Percentiles rank a stretch among this genome's conserved stretches.
These are phyloP conservation scores for Chaetomiaceae sp. DNA, from an alignment of 2,329 filamentous ascomycete genomes.

Conservation along the genomic window DNA sequence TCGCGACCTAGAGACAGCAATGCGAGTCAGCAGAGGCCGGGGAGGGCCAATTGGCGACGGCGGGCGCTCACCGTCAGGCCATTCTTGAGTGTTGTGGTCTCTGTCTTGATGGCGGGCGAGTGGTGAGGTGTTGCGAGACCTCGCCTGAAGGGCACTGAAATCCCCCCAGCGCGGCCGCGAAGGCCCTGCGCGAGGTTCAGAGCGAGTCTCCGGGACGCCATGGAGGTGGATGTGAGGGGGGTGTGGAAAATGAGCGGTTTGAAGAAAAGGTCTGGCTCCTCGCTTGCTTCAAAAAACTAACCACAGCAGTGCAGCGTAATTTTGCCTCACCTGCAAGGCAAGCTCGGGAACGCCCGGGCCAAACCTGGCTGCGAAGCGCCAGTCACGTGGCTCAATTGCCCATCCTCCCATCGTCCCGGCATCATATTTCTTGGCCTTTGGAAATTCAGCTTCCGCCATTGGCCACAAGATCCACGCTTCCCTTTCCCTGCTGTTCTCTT, in stretches of 20 bases:
- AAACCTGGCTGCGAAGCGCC: slow-evolving; percentile 9
- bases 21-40: slow-evolving; percentile 21
- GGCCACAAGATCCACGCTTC: not conserved
- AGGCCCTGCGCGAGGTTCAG: slow-evolving; percentile 88
- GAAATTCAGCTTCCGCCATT: slow-evolving; percentile 18
- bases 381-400: slow-evolving; percentile 17
- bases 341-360: slow-evolving; percentile 27
- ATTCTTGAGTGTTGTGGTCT: slow-evolving; percentile 95
- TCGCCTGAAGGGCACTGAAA: slow-evolving; percentile 75
- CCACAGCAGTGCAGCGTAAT: slow-evolving; percentile 21
- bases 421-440: slow-evolving; percentile 10
- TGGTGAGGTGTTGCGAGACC: slow-evolving; percentile 83
- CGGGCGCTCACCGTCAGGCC: slow-evolving; percentile 75
- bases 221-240: slow-evolving; percentile 52
- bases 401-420: not conserved
- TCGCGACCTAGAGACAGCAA: slow-evolving; percentile 69
- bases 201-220: slow-evolving; percentile 97
- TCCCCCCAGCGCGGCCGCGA: slow-evolving; percentile 79
- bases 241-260: slow-evolving; percentile 50
- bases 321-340: slow-evolving; percentile 29
- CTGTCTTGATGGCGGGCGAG: slow-evolving; percentile 65
- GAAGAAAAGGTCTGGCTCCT: slow-evolving; percentile 34
- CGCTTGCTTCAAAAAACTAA: slow-evolving; percentile 27
- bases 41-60: slow-evolving; percentile 36
- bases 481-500: too few species aligned